Evolutionary conservation across 2,329 filamentous ascomycete species (phyloP), one percentile per base, ranked within the genome.

Genomic region (Passalora sequoiae): DNA sequence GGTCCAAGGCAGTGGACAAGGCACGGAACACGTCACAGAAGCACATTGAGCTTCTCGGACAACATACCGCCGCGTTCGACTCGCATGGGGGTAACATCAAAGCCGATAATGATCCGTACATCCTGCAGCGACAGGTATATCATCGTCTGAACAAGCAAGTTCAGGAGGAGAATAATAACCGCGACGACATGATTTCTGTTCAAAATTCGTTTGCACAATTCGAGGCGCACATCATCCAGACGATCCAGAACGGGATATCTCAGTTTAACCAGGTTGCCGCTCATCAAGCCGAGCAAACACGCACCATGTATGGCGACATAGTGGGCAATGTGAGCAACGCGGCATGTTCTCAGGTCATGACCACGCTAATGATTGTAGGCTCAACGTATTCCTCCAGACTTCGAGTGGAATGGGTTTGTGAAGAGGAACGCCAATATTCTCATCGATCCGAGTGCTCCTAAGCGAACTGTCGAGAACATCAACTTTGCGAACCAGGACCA

Each of bases 81-180:
- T 84, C 88, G 1, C 75, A 78, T 3, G 82, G 83, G 28, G 85
- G 81, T 47, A 84, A 79, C 60, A 70, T 91, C 56, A 77, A 78
- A 31, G 78, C 86, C 2, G 61, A 70, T 9, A 81, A 95, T 24
- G 92, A 98, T 63, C 92, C 92, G 4, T 98, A 97, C 62, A 76
- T 97, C 44, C 65, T 97, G 33, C 80, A 84, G 58, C 82, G 91
- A 22, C 86, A 86, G 47, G 81, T 96, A 45, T 70, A 86, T 53
- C 78, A 96, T 70, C 82, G 89, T 31, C 74, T 98, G 43, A 83
- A 87, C 75, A 91, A 86, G 72, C 92, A 98, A 39, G 79, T 97
- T 25, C 73, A 87, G 35, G 88, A 95, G 62, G 92, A 98, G 72
- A 98, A 98, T 75, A 94, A 89, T 72, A 91, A 94, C 69, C 81